Base-by-base conservation (phyloP, 1,284 basidiomycete species). In the Xerocomus nothofagi region DNA sequence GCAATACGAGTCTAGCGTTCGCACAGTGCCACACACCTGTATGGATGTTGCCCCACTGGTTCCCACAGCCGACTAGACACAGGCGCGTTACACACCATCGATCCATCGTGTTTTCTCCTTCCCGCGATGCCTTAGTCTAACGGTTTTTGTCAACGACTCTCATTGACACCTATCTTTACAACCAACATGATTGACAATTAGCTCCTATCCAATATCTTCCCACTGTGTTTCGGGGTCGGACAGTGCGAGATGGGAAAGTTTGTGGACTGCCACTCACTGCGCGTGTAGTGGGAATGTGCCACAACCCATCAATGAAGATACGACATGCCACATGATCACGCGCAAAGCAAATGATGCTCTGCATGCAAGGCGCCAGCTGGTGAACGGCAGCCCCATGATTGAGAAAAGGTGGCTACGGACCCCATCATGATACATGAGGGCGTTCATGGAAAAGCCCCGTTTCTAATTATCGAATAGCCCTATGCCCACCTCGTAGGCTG, bases 391-490 rank as follows among this genome's bases (percentile, higher is more conserved):
- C 47, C 39, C 53, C 57, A 54, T 38, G 49, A 48, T 54, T 37
- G 47, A 45, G 45, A 37, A 36, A 42, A 50, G 50, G 51, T 56
- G 51, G 57, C 45, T 47, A 21, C 32, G 14, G 47, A 23, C 43
- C 51, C 46, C 56, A 50, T 50, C 46, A 50, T 52, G 44, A 50
- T 34, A 23, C 47, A 50, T 38, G 61, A 51, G 49, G 44, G 53
- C 47, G 24, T 51, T 49, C 52, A 43, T 43, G 49, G 36, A 48
- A 46, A 29, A 33, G 18, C 31, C 23, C 51, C 41, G 50, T 53
- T 50, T 56, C 34, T 52, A 63, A 61, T 60, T 47, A 47, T 50
- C 49, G 27, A 56, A 53, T 51, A 57, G 61, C 60, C 59, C 58
- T 50, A 6, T 49, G 27, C 61, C 53, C 49, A 41, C 54, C 49